Conservation (phyloP, 495 filamentous ascomycete species). For the Aspergillus mulundensis region DNA sequence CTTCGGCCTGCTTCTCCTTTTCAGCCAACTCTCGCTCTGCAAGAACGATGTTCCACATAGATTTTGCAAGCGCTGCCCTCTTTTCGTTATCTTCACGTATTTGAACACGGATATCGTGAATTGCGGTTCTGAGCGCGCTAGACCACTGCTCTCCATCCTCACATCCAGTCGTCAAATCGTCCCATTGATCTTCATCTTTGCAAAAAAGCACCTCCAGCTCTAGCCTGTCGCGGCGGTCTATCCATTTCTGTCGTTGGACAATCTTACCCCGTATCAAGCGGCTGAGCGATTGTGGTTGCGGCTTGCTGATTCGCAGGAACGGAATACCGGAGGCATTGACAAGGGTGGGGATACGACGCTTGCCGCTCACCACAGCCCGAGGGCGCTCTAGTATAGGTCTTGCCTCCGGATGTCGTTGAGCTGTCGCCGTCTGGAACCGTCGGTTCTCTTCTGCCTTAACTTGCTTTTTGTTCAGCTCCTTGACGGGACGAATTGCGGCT, state of each 20-base stretch:
- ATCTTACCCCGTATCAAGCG: slow-evolving; percentile 53
- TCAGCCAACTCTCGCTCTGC: slow-evolving; percentile 35
- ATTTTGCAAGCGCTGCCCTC: slow-evolving; percentile 28
- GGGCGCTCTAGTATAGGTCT: slow-evolving; percentile 40
- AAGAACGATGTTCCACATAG: slow-evolving; percentile 43
- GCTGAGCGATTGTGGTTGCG: slow-evolving; percentile 56
- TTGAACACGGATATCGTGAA: slow-evolving; percentile 19
- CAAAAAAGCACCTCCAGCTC: slow-evolving; percentile 39
- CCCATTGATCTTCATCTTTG: slow-evolving; percentile 57
- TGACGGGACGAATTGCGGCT: slow-evolving; percentile 7
- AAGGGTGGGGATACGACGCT: slow-evolving; percentile 57
- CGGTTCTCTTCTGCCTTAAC: slow-evolving; percentile 25
- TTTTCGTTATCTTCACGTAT: slow-evolving; percentile 25
- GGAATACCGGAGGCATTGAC: slow-evolving; percentile 58
- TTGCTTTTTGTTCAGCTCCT: slow-evolving; percentile 23
- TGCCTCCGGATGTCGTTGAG: slow-evolving; percentile 36
- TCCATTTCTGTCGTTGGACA: slow-evolving; percentile 34
- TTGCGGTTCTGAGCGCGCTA: slow-evolving; percentile 12
- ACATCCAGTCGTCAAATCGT: slow-evolving; percentile 29
- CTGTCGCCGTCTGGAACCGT: slow-evolving; percentile 26
- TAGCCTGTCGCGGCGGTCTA: slow-evolving; percentile 29
- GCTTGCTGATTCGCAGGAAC: slow-evolving; percentile 67
- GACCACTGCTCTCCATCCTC: slow-evolving; percentile 25
- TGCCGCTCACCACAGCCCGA: slow-evolving; percentile 43
- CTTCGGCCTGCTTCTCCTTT: background rate